A percentile compares a stretch with the other conserved stretches of the same genome.
phyloP scores from a whole-genome alignment of 345 rosid genomes.

The Limnanthes douglasii region DNA sequence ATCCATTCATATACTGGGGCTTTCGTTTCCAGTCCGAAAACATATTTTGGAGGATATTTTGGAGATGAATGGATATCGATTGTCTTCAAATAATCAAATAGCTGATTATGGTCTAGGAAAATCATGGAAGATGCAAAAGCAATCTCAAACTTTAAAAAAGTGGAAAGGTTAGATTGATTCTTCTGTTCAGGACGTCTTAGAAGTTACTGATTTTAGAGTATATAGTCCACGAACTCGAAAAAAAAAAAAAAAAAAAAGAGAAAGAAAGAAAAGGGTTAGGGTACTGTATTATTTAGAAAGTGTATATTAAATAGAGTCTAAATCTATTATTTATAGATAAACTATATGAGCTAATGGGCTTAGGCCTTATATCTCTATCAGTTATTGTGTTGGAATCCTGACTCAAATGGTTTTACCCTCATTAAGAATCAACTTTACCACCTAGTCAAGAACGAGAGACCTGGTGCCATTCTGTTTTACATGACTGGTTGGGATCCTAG shows the following conservation, averaged over 20 bases:
- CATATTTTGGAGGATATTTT: conserved; percentile 81
- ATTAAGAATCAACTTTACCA: conserved; percentile 81
- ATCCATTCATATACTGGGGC: conserved; percentile 91
- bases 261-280: too few relatives aligned
- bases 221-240: conserved; percentile 47
- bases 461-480: conserved; percentile 90
- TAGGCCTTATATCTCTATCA: too few relatives aligned
- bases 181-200: conserved; percentile 80
- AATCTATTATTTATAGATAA: too few relatives aligned
- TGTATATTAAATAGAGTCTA: too few relatives aligned
- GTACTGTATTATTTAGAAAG: too few relatives aligned
- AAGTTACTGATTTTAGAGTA: conserved; percentile 48
- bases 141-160: conserved; percentile 52
- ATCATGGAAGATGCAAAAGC: conserved; percentile 95
- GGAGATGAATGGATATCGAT: conserved; percentile 64
- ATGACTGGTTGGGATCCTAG: conserved; percentile 99
- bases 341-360: too few relatives aligned
- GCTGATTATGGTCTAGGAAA: conserved; percentile 98
- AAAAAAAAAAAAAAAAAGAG: too few relatives aligned
- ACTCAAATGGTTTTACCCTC: conserved; percentile 91
- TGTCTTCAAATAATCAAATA: conserved; percentile 80
- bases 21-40: conserved; percentile 78
- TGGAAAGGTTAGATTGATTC: conserved; percentile 76
- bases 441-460: conserved; percentile 64
- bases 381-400: conserved; percentile 87